Evolutionary conservation across 2,329 filamentous ascomycete genomes (phyloP).

Genomic region (Penicillium aurantiogriseum): DNA sequence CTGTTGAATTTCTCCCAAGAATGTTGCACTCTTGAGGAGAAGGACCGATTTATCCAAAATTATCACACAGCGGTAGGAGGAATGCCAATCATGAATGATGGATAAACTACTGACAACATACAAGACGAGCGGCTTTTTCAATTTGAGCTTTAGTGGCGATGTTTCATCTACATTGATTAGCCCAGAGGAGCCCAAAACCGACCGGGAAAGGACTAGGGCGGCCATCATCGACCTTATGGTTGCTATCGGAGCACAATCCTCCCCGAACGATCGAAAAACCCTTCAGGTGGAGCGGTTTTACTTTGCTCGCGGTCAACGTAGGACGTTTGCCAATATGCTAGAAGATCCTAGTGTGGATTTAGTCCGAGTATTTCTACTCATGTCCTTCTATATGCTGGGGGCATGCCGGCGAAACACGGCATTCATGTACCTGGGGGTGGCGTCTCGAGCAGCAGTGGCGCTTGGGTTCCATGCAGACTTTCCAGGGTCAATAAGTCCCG

Average conservation of each 20-base stretch:
- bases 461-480: slow-evolving; percentile 52
- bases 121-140: slow-evolving; percentile 45
- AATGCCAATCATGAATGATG: background rate
- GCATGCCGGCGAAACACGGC: slow-evolving; percentile 60
- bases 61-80: slow-evolving; percentile 29
- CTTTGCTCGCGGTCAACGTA: slow-evolving; percentile 51
- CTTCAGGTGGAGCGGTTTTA: slow-evolving; percentile 39
- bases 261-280: slow-evolving; percentile 28
- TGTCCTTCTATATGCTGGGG: slow-evolving; percentile 61
- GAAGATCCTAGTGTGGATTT: slow-evolving; percentile 56
- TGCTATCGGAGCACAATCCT: slow-evolving; percentile 55
- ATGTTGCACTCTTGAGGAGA: slow-evolving; percentile 30
- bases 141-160: slow-evolving; percentile 36
- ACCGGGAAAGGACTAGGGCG: slow-evolving; percentile 27
- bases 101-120: background rate
- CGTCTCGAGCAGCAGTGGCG: slow-evolving; percentile 56
- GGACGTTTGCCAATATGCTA: slow-evolving; percentile 53
- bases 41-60: slow-evolving; percentile 34
- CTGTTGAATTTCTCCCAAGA: slow-evolving; percentile 35
- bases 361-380: slow-evolving; percentile 54
- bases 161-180: slow-evolving; percentile 9
- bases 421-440: slow-evolving; percentile 63
- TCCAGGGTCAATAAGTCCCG: slow-evolving; percentile 9
- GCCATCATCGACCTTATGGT: slow-evolving; percentile 47
- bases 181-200: slow-evolving; percentile 15